Base-by-base conservation (phyloP, 805 yeast species). In the Kodamaea nitidulidarum region DNA sequence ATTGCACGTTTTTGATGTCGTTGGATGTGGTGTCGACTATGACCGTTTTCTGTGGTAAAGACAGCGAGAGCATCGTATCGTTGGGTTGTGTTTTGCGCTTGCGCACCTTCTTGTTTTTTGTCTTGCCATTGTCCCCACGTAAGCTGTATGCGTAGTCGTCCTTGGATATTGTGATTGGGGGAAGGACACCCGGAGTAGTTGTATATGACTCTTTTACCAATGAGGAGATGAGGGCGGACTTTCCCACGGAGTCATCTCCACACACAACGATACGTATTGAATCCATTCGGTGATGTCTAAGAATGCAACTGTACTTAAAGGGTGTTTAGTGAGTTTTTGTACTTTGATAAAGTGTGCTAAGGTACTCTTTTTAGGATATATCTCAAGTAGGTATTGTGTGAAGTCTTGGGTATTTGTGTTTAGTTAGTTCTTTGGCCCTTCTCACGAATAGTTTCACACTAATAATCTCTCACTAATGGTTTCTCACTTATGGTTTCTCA, bases 191-290 rank as follows among this genome's bases (percentile, higher is more conserved):
- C 14, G 37, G 40, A 3, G 30, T 14, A n/a, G 43, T 36, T n/a
- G 38, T 20, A 56, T 79, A 88, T 17, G 79, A 75, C 50, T 86
- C 96, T 58, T 88, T 91, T 22, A 88, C 81, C 16, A 93, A 68
- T 0, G 95, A 72, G 0, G 93, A 80, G 15, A 91, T 78, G 35
- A 93, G 65, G 20, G 88, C 78, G 4, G 90, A 80, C 54, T 87
- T 87, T 1, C 95, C 95, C 3, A 87, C 95, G 16, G 87, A 84
- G 44, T 86, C 95, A 62, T 93, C 98, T 8, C 98, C 98, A 60
- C 97, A 88, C 0, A 93, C 81, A 0, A 88, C 95, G 1, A 93
- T 16, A 27, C 31, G 31, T 10, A 27, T 15, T 27, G 31, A 27
- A 16, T 27, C 31, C 31, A 27, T 27, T 20, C n/a, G n/a, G n/a